Evolutionary conservation across 2,329 filamentous ascomycete genomes (phyloP).

Genomic region (Eutypa lata): DNA sequence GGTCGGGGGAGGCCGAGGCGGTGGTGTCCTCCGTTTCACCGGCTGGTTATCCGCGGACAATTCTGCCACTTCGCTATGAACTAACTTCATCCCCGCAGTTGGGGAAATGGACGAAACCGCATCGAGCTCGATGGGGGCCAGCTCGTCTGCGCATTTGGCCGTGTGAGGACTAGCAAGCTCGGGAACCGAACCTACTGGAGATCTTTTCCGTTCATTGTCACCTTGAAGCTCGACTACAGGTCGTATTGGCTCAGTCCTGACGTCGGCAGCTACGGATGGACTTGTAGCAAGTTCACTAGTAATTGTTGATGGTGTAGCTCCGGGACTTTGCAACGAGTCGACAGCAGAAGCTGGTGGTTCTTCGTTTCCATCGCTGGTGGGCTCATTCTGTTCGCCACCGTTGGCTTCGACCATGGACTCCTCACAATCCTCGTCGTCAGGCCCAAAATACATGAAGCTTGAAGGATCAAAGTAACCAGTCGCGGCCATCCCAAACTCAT

Average conservation of each 20-base stretch:
- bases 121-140: conserved; percentile 30
- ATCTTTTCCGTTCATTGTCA: conserved; percentile 11
- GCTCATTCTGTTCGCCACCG: conserved; percentile 17
- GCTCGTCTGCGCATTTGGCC: conserved; percentile 28
- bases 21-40: conserved; percentile 12
- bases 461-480: conserved; percentile 47
- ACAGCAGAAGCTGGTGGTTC: background rate
- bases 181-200: conserved; percentile 24
- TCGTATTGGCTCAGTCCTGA: background rate
- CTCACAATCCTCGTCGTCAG: conserved; percentile 43
- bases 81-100: conserved; percentile 8
- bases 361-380: background rate
- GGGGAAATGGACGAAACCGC: conserved; percentile 13
- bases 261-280: background rate
- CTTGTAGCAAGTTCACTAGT: background rate
- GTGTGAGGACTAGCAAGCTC: conserved; percentile 27
- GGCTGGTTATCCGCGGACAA: conserved; percentile 19
- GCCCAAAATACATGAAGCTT: conserved; percentile 51
- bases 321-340: background rate
- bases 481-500: conserved; percentile 27
- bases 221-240: conserved; percentile 17
- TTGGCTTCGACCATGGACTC: conserved; percentile 41
- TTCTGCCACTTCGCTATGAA: conserved; percentile 17
- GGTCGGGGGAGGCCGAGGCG: conserved; percentile 1
- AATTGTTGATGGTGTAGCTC: background rate